Percentiles rank a stretch among this genome's conserved stretches.
phyloP scores from a whole-genome alignment of 2,329 filamentous ascomycete genomes.

The Graphilbum fragrans region DNA sequence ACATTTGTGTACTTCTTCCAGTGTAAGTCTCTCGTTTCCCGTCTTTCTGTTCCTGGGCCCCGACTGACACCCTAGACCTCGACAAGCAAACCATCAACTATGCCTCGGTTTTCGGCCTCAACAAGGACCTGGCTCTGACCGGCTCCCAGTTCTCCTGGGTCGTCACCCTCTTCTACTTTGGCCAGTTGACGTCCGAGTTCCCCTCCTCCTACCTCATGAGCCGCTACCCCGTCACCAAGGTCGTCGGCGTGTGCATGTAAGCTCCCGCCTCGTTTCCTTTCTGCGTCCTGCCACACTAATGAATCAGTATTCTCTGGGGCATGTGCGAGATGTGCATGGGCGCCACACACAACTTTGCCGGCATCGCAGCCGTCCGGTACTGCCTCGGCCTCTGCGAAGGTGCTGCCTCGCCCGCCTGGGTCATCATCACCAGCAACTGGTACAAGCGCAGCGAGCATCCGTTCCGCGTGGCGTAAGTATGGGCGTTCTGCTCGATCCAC shows the following conservation, averaged over 20 bases:
- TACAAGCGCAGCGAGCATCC: too few species aligned
- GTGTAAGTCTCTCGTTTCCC: too few species aligned
- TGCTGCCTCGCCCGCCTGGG: too few species aligned
- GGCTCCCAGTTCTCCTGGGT: slow-evolving; percentile 7
- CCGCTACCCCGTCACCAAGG: slow-evolving; percentile 5
- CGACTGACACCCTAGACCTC: slow-evolving; percentile 4
- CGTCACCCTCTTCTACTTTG: slow-evolving; percentile 6
- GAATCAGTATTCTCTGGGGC: slow-evolving; percentile 2
- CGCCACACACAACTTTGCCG: slow-evolving; percentile 14
- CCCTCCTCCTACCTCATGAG: slow-evolving; percentile 3
- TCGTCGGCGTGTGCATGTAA: slow-evolving; percentile 8
- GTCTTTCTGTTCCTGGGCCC: too few species aligned
- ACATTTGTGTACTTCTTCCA: slow-evolving; percentile 11
- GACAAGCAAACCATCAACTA: slow-evolving; percentile 6
- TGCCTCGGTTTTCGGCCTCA: slow-evolving; percentile 3
- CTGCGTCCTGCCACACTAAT: background rate
- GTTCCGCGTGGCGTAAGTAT: too few species aligned
- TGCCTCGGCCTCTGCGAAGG: too few species aligned
- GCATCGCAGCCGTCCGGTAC: slow-evolving; percentile 13
- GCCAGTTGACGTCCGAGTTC: slow-evolving; percentile 1
- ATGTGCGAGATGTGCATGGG: slow-evolving; percentile 3
- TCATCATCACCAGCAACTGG: too few species aligned
- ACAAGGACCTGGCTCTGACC: slow-evolving; percentile 4
- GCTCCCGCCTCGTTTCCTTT: background rate
- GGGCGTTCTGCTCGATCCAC: too few species aligned